Conservation (phyloP, 2,329 filamentous ascomycete genomes). For the Exophiala sp. region DNA sequence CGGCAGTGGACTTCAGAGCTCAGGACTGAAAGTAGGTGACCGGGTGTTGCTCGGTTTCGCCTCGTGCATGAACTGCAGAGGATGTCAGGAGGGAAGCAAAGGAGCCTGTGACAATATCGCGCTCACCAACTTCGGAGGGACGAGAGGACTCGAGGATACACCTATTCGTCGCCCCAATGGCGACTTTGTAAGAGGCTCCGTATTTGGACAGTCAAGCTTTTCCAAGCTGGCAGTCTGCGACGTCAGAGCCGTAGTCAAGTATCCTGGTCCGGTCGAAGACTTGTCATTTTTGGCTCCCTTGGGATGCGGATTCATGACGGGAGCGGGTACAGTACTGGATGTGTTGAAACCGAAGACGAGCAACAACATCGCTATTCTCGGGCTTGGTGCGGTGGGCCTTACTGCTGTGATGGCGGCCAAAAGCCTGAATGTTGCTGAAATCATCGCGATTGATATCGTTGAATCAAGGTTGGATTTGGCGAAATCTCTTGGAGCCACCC, state of each 20-base stretch:
- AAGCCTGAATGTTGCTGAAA: slow-evolving; percentile 36
- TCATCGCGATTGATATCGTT: slow-evolving; percentile 42
- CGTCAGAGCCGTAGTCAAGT: slow-evolving; percentile 27
- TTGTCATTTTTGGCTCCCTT: slow-evolving; percentile 30
- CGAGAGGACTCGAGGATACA: slow-evolving; percentile 1
- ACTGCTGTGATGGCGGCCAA: slow-evolving; percentile 49
- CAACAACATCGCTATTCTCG: slow-evolving; percentile 42
- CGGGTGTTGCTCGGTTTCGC: slow-evolving; percentile 61
- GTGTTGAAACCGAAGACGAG: slow-evolving; percentile 36
- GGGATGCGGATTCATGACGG: slow-evolving; percentile 36
- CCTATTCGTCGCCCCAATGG: slow-evolving; percentile 1
- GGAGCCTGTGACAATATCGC: slow-evolving; percentile 5
- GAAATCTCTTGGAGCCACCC: slow-evolving; percentile 40
- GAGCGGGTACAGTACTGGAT: slow-evolving; percentile 40
- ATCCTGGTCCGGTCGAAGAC: slow-evolving; percentile 21
- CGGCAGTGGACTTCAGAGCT: slow-evolving; percentile 46
- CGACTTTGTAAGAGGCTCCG: not conserved
- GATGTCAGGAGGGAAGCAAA: not conserved
- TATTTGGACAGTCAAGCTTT: slow-evolving; percentile 40
- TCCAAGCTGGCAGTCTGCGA: slow-evolving; percentile 32
- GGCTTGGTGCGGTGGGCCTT: slow-evolving; percentile 47
- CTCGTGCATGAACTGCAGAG: slow-evolving; percentile 2
- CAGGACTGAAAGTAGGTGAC: slow-evolving; percentile 76
- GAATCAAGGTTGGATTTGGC: slow-evolving; percentile 37
- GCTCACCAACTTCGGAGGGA: slow-evolving; percentile 3